These are phyloP conservation scores for Alternaria sp. DNA, from an alignment of 2,329 filamentous ascomycete genomes.

Conservation along the genomic window DNA sequence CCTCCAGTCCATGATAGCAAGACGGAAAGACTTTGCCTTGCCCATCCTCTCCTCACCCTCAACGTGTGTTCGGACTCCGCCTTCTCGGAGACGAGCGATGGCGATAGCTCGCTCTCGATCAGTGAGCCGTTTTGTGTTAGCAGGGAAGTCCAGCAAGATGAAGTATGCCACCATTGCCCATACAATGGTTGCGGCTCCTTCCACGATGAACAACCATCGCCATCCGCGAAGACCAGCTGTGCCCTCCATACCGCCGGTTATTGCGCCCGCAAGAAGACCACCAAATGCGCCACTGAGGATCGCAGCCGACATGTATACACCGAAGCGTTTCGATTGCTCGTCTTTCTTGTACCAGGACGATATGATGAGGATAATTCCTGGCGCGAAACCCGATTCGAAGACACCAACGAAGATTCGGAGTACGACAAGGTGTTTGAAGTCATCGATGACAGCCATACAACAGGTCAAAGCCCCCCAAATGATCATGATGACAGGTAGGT, in stretches of 20 bases:
- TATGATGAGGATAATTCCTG: slow-evolving; percentile 63
- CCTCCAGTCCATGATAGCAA: slow-evolving; percentile 56
- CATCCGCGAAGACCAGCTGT: slow-evolving; percentile 56
- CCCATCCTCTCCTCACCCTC: slow-evolving; percentile 44
- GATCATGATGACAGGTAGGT: slow-evolving; percentile 61
- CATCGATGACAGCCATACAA: slow-evolving; percentile 60
- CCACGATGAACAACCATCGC: slow-evolving; percentile 60
- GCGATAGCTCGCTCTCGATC: slow-evolving; percentile 55
- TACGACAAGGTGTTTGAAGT: slow-evolving; percentile 59
- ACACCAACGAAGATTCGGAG: slow-evolving; percentile 65
- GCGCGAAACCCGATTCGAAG: slow-evolving; percentile 64
- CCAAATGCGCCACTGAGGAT: slow-evolving; percentile 63
- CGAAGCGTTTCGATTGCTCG: slow-evolving; percentile 66
- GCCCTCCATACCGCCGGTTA: slow-evolving; percentile 58
- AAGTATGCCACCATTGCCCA: slow-evolving; percentile 55
- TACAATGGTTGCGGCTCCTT: slow-evolving; percentile 53
- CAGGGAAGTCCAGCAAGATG: slow-evolving; percentile 61
- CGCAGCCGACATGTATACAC: slow-evolving; percentile 66
- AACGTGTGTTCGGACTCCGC: slow-evolving; percentile 50
- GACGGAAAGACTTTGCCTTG: slow-evolving; percentile 50
- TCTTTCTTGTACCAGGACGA: slow-evolving; percentile 58
- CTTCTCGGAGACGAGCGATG: slow-evolving; percentile 55
- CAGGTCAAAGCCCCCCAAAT: slow-evolving; percentile 62
- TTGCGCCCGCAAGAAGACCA: slow-evolving; percentile 52
- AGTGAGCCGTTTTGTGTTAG: slow-evolving; percentile 55